Evolutionary conservation across 2,329 filamentous ascomycete genomes (phyloP).

Genomic region (Talaromyces sp.): DNA sequence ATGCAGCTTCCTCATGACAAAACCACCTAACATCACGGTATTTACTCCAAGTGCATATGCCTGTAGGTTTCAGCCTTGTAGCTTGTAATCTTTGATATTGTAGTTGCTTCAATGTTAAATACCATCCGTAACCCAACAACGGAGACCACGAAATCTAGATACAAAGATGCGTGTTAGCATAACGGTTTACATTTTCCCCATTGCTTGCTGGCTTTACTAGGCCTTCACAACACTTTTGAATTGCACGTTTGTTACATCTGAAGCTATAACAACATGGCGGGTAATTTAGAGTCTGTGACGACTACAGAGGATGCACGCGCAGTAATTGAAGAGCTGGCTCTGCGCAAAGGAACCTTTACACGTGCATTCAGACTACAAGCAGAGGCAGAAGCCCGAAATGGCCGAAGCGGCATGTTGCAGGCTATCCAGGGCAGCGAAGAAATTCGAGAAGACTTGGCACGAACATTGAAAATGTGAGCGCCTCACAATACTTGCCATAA

Average conservation of each 20-base stretch:
- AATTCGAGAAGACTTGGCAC: neutral
- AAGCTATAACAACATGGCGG: neutral
- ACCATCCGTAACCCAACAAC: neutral
- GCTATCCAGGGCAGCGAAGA: neutral
- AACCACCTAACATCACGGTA: too few relatives aligned
- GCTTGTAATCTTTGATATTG: neutral
- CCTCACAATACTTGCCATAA: neutral
- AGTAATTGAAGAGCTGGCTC: neutral
- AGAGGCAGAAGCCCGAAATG: neutral
- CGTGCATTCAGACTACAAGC: neutral
- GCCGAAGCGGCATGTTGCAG: neutral
- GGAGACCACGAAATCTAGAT: neutral
- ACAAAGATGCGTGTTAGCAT: neutral
- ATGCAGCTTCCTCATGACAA: too few relatives aligned
- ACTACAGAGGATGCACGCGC: neutral
- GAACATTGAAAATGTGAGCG: neutral
- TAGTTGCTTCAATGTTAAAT: neutral
- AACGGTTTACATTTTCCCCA: neutral
- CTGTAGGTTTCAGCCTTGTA: neutral
- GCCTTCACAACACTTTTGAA: neutral
- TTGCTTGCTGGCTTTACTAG: too few relatives aligned
- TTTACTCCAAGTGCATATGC: neutral
- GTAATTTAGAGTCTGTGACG: neutral
- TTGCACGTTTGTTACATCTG: neutral
- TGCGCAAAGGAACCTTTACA: neutral